Evolutionary conservation across 768 basidiomycete genomes (phyloP).

Genomic region (Coprinellus aureogranulatus): DNA sequence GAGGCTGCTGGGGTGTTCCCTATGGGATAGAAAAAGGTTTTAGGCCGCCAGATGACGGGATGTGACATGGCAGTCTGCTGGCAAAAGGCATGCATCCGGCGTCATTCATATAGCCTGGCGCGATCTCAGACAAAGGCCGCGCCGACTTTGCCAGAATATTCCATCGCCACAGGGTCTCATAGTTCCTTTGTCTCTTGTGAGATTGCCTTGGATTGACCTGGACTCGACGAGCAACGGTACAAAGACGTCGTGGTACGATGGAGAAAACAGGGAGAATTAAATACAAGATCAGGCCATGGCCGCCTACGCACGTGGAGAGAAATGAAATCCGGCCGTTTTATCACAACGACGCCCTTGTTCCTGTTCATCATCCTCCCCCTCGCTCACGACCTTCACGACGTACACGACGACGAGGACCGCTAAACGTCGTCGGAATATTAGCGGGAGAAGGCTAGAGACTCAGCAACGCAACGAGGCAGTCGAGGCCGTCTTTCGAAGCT

Average conservation of each 20-base stretch:
- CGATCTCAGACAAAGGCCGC: too few relatives aligned
- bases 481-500: neutral
- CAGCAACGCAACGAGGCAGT: too few relatives aligned
- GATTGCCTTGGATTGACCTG: neutral
- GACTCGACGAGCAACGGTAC: neutral
- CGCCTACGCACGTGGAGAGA: neutral
- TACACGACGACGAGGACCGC: neutral
- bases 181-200: neutral
- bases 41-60: constrained; percentile 41
- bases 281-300: constrained; percentile 7
- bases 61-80: constrained; percentile 35
- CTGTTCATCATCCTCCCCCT: neutral
- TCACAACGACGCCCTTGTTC: neutral
- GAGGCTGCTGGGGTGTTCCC: constrained; percentile 58
- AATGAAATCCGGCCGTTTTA: neutral
- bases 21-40: constrained; percentile 53
- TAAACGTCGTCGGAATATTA: neutral
- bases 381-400: neutral
- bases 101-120: neutral
- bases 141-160: neutral
- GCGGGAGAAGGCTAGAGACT: neutral
- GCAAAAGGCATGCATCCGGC: neutral
- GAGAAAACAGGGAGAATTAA: neutral
- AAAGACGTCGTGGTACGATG: neutral
- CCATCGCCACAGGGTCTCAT: neutral